These are phyloP conservation scores for Cenchrus purpureus DNA, from an alignment of 176 grass and related monocot species.

Conservation along the genomic window DNA sequence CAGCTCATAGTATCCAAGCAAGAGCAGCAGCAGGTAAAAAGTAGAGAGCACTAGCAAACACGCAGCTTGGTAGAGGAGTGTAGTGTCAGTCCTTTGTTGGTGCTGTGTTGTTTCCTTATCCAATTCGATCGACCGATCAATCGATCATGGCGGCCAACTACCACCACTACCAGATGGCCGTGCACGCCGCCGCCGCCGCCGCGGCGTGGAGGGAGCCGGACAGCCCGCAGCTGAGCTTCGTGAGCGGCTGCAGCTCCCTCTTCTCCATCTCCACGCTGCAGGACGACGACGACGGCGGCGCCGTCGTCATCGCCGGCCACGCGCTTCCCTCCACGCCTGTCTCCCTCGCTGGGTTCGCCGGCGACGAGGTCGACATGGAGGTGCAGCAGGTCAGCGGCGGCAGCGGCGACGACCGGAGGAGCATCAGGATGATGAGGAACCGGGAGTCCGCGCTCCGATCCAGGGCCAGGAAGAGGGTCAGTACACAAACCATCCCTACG, in stretches of 20 bases:
- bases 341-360: constrained; percentile 34
- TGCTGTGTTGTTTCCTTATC: constrained; percentile 1
- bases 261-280: constrained; percentile 60
- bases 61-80: not conserved
- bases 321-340: constrained; percentile 48
- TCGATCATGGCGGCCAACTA: constrained; percentile 46
- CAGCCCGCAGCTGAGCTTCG: constrained; percentile 55
- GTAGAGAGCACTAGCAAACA: not conserved
- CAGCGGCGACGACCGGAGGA: constrained; percentile 49
- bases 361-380: constrained; percentile 55
- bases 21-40: not conserved
- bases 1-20: not conserved
- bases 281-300: constrained; percentile 36
- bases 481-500: not conserved
- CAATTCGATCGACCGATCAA: not conserved
- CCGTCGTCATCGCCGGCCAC: constrained; percentile 32
- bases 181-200: constrained; percentile 31
- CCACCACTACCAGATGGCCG: constrained; percentile 50
- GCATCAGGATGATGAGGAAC: constrained; percentile 60
- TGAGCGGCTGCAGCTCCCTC: constrained; percentile 65
- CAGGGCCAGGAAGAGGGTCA: constrained; percentile 64
- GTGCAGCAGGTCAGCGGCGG: constrained; percentile 33
- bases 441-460: constrained; percentile 59
- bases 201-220: constrained; percentile 54
- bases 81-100: not conserved